Base-by-base conservation (phyloP, 2,329 filamentous ascomycete genomes). In the Colletotrichum theobromicola region DNA sequence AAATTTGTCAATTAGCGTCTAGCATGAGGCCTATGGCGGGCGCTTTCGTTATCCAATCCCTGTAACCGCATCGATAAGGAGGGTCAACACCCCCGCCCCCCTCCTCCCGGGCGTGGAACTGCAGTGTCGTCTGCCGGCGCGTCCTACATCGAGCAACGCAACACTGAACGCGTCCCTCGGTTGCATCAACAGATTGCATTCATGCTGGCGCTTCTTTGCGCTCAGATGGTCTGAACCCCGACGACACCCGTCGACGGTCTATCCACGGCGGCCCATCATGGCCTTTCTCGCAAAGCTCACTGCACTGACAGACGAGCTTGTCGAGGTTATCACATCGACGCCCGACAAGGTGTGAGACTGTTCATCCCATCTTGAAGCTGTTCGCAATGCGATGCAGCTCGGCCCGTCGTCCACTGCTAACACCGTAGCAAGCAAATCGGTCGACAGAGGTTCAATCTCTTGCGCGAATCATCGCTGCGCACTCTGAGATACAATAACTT, bases 251-350 rank as follows among this genome's bases (percentile, higher is more conserved):
- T 37, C 70, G 46, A 30, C 21, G 32, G 9, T 18, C 46, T 37
- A 55, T 55, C 61, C 32, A 35, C 58, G 46, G 72, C 30, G n/a
- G 15, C 26, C 30, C 15, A 72, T 64, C 37, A 97, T 98, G 94
- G 91, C 94, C 42, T 92, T 94, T 83, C 88, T 92, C 78, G 91
- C 92, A 77, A 89, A 87, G 80, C 84, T 96, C 70, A 89, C 88
- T 62, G 86, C 88, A 70, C 87, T 96, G 78, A 91, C 91, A 2
- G 93, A 94, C 76, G 91, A 95, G 80, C 90, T 98, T 35, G 89
- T 97, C 75, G 87, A 90, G 53, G 87, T 89, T 55, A 85, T 95
- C 75, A 89, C 92, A 15, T 87, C 87, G n/a, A 85, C 88, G 53
- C 85, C 88, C 57, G 77, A 84, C 34, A 85, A 90, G 84, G 91